A percentile compares a stretch with the other conserved stretches of the same genome.
Evolutionary conservation across 2,329 filamentous ascomycete species (phyloP).

Genomic region (Knufia fluminis): DNA sequence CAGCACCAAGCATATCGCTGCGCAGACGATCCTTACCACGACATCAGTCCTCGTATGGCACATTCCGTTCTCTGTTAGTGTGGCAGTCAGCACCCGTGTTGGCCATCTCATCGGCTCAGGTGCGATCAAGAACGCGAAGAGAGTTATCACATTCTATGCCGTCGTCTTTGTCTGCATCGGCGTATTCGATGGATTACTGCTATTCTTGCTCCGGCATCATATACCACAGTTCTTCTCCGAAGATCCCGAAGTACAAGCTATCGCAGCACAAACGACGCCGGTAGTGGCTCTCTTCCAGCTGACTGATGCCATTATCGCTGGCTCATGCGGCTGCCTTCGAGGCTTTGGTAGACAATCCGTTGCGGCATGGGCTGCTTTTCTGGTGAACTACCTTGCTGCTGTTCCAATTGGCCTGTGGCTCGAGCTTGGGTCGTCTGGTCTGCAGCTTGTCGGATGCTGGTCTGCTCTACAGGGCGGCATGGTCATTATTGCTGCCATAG

Average conservation of each 20-base stretch:
- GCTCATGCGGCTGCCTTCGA: constrained; percentile 64
- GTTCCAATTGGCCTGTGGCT: constrained; percentile 12
- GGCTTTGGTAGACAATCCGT: constrained; percentile 71
- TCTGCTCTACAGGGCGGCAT: constrained; percentile 8
- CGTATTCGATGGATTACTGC: constrained; percentile 57
- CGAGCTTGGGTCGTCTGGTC: constrained; percentile 10
- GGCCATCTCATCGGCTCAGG: constrained; percentile 75
- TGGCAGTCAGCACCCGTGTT: constrained; percentile 68
- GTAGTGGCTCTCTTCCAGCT: constrained; percentile 70
- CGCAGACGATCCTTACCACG: constrained; percentile 66
- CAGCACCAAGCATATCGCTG: constrained; percentile 61
- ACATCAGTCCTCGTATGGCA: constrained; percentile 41
- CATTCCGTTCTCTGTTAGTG: constrained; percentile 71
- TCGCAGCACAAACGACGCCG: constrained; percentile 57
- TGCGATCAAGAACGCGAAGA: constrained; percentile 61
- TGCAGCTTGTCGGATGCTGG: constrained; percentile 12
- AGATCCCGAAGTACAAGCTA: constrained; percentile 50
- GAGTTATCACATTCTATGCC: constrained; percentile 41
- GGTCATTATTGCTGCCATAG: constrained; percentile 3
- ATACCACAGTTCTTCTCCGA: constrained; percentile 61
- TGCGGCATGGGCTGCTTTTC: constrained; percentile 67
- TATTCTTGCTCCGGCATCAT: constrained; percentile 52
- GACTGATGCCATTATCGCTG: constrained; percentile 62
- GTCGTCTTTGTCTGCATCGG: constrained; percentile 53
- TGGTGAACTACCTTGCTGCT: constrained; percentile 64